These are phyloP conservation scores for Cymbomonas tetramitiformis DNA, from an alignment of 139 green algal genomes.

Conservation along the genomic window DNA sequence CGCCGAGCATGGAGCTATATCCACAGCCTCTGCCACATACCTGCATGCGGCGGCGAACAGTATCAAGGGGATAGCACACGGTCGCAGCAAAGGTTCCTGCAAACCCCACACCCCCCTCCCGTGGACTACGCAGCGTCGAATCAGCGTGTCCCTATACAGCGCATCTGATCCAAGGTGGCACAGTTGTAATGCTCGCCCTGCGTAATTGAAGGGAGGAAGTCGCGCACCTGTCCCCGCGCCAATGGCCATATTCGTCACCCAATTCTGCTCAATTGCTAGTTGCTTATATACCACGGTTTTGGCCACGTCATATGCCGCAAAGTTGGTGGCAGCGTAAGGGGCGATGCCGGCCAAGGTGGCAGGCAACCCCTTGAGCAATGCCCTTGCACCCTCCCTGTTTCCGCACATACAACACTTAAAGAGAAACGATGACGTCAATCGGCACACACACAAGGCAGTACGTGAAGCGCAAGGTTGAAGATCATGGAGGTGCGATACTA, in stretches of 20 bases:
- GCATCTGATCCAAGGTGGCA: too few species aligned
- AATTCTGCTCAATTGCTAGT: slow-evolving; percentile 27
- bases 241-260: slow-evolving; percentile 22
- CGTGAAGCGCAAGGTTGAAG: too few species aligned
- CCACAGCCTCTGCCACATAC: slow-evolving; percentile 81
- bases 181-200: too few species aligned
- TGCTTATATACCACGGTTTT: slow-evolving; percentile 10
- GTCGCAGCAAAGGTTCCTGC: slow-evolving; percentile 61
- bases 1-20: not conserved
- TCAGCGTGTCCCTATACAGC: too few species aligned
- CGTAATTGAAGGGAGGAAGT: too few species aligned
- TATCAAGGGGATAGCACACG: slow-evolving; percentile 81
- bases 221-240: slow-evolving; percentile 6
- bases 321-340: slow-evolving; percentile 89
- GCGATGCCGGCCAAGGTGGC: slow-evolving; percentile 84
- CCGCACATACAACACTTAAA: too few species aligned
- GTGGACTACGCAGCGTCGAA: too few species aligned
- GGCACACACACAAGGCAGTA: too few species aligned
- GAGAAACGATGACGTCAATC: too few species aligned
- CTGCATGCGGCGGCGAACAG: slow-evolving; percentile 71
- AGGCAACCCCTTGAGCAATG: slow-evolving; percentile 74
- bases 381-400: slow-evolving; percentile 48
- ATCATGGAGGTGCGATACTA: too few species aligned
- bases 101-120: too few species aligned
- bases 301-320: slow-evolving; percentile 68